Base-by-base conservation (phyloP, 192 early-diverging fungal species). In the Dissophora globulifera region DNA sequence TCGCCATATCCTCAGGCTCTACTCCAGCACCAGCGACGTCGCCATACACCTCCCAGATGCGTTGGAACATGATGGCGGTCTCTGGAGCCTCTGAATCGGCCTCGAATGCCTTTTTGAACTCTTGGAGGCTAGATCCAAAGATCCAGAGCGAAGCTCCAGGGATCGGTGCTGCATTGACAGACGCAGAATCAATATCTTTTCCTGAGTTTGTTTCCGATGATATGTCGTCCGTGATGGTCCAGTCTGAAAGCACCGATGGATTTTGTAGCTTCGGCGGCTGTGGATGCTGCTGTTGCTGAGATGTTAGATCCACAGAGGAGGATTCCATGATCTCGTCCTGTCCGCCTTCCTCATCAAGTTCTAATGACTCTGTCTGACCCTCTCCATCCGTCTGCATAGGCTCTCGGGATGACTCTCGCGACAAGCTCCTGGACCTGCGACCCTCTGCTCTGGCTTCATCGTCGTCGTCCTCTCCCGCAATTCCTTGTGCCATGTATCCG, bases 61-160 rank as follows among this genome's bases (percentile, higher is more conserved):
- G 78, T 12, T 64, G 66, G 57, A 84, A 86, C 49, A 84, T 78
- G 13, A 62, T 33, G 19, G 81, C 25, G 33, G 84, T 83, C 25
- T 84, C 83, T 3, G 51, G 26, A 22, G 71, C 31, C 0, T 50
- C 32, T 3, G 52, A 40, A 51, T 60, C 65, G 19, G 54, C 43
- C 25, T 62, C 67, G 29, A 64, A 59, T 1, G 68, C 54, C 9
- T 66, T 69, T 12, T 58, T 76, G 52, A 81, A 82, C 31, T 85
- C 74, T 15, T 62, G 42, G 17, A 87, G 53, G 26, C 70, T 64
- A 1, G 81, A 51, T 1, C 84, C 85, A 62, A 86, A 88, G 33
- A 88, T 78, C 85, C 84, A 86, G 17, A 86, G 59, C 5, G 85
- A 81, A 2, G 81, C 76, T 16, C 83, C 82, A 9, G 48, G 83